These are phyloP conservation scores for Dissophora globulifera DNA, from an alignment of 192 early-diverging fungal genomes.

Conservation along the genomic window DNA sequence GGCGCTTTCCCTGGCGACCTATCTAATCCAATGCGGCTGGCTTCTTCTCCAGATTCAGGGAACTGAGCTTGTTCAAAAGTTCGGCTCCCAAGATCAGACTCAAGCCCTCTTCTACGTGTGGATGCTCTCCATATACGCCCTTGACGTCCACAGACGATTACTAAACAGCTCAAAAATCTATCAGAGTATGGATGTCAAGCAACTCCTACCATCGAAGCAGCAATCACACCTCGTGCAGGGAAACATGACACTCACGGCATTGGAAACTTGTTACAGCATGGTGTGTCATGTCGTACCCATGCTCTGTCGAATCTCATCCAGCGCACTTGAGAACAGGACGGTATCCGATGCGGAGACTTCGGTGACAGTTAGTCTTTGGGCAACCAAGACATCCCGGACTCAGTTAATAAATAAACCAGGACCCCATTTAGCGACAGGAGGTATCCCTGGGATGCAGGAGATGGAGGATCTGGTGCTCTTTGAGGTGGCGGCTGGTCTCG, in stretches of 20 bases:
- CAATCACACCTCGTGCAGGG: too few relatives aligned
- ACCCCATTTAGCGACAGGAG: not conserved
- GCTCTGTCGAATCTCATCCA: too few relatives aligned
- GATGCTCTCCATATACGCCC: slow-evolving; percentile 21
- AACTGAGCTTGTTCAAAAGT: slow-evolving; percentile 12
- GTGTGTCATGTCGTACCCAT: too few relatives aligned
- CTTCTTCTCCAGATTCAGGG: slow-evolving; percentile 42
- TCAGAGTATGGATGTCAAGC: too few relatives aligned
- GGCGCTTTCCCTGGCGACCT: slow-evolving; percentile 28
- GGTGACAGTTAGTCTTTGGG: too few relatives aligned
- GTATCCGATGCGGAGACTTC: too few relatives aligned
- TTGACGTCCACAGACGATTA: slow-evolving; percentile 39
- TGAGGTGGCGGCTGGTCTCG: slow-evolving; percentile 32
- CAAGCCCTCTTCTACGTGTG: slow-evolving; percentile 29
- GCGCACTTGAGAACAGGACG: too few relatives aligned
- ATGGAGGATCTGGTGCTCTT: slow-evolving; percentile 45
- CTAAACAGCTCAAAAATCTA: too few relatives aligned
- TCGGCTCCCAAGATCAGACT: slow-evolving; percentile 19
- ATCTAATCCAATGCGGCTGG: slow-evolving; percentile 42
- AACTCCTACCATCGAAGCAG: too few relatives aligned
- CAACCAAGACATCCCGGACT: not conserved
- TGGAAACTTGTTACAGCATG: too few relatives aligned
- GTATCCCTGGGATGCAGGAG: slow-evolving; percentile 24
- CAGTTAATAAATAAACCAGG: not conserved
- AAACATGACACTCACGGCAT: too few relatives aligned